phyloP scores from a whole-genome alignment of 2,329 filamentous ascomycete genomes.

The Phoma herbarum region DNA sequence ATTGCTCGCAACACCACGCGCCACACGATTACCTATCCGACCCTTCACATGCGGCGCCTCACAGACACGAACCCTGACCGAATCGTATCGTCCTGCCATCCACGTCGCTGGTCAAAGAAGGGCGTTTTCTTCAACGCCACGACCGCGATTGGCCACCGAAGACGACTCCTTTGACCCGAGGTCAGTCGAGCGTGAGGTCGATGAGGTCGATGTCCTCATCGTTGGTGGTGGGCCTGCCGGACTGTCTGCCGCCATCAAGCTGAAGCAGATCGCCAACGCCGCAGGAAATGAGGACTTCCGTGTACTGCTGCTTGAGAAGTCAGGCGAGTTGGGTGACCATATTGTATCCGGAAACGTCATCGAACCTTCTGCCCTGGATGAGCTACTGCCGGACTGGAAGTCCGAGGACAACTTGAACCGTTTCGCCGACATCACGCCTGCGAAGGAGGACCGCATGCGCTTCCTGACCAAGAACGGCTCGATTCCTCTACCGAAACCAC shows the following conservation, averaged over 20 bases:
- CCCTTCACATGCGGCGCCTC: slow-evolving; percentile 31
- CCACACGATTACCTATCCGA: slow-evolving; percentile 29
- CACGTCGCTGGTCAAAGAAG: slow-evolving; percentile 51
- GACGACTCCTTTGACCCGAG: slow-evolving; percentile 55
- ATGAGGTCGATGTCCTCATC: slow-evolving; percentile 96
- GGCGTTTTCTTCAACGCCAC: slow-evolving; percentile 46
- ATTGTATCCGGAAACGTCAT: slow-evolving; percentile 96
- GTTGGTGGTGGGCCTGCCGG: slow-evolving; percentile 96
- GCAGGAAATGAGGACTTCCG: slow-evolving; percentile 96
- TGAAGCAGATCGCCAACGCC: slow-evolving; percentile 95
- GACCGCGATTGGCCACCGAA: slow-evolving; percentile 39
- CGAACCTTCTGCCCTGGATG: slow-evolving; percentile 85
- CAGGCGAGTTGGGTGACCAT: slow-evolving; percentile 92
- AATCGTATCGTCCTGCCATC: slow-evolving; percentile 42
- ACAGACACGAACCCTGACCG: slow-evolving; percentile 27
- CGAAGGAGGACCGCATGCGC: slow-evolving; percentile 85
- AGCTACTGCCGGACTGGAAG: slow-evolving; percentile 93
- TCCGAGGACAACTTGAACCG: slow-evolving; percentile 85
- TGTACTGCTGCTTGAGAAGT: slow-evolving; percentile 92
- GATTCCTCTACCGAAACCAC: slow-evolving; percentile 84
- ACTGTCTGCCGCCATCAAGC: slow-evolving; percentile 87
- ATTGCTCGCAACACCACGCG: slow-evolving; percentile 34
- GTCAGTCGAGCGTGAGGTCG: slow-evolving; percentile 82
- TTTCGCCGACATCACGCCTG: slow-evolving; percentile 88
- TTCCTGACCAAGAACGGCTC: slow-evolving; percentile 85